Base-by-base conservation (phyloP, 768 basidiomycete species). In the Nidularia pulvinata region DNA sequence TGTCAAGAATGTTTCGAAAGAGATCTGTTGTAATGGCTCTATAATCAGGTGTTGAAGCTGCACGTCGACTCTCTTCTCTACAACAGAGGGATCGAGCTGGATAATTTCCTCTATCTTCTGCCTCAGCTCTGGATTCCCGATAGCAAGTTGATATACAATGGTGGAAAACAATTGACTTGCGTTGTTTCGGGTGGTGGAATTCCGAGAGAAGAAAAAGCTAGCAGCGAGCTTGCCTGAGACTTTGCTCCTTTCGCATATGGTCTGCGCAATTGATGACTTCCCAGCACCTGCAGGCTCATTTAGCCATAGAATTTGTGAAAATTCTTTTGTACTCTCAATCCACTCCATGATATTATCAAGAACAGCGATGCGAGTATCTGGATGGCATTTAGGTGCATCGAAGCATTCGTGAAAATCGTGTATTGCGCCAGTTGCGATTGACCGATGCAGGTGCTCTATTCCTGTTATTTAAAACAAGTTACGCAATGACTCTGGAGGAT, bases 151-250 rank as follows among this genome's bases (percentile, higher is more conserved):
- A 3, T 60, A 66, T 1, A 65, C 66, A 32, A 74, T 50, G 0
- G 72, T 70, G 1, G 70, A 55, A 6, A 73, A 49, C 4, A 74
- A 60, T 14, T 59, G 56, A 32, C 52, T 57, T 2, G 59, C 61
- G 7, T 59, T 58, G 1, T 60, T 62, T 9, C 69, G 58, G 25
- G 58, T 61, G 7, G 56, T 44, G 35, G 65, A 64, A 11, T 61
- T 58, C n/a, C 65, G 56, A 0, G 65, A 71, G 58, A 73, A 71
- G 55, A 74, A 74, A 57, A 70, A 74, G 46, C 65, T 68, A 0
- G 67, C 70, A 33, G 65, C 67, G 7, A 72, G 61, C 5, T 13
- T 48, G 14, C 52, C 56, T 33, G 25, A 22, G 34, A 43, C 54
- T 51, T 42, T 59, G 30, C 64, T 58, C 1, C 13, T 13, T 14